A percentile compares a stretch with the other conserved stretches of the same genome.
phyloP scores from a whole-genome alignment of 106 monocot genomes.

The Dactylorhiza incarnata region DNA sequence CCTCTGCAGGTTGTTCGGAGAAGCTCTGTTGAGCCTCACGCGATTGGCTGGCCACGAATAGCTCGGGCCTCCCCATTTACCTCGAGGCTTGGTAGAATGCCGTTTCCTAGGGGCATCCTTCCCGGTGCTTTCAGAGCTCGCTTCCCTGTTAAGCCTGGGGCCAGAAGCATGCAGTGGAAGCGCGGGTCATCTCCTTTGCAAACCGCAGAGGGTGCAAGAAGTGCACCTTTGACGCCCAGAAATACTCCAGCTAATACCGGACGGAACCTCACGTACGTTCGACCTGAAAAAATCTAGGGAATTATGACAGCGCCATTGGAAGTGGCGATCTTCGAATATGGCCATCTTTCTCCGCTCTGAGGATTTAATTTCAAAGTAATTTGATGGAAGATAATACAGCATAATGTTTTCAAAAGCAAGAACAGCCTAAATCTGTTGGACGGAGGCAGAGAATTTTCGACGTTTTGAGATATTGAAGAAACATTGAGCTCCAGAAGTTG shows the following conservation, averaged over 20 bases:
- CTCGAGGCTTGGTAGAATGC: conserved; percentile 36
- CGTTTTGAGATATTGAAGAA: background rate
- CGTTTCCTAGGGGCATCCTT: conserved; percentile 46
- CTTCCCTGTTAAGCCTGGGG: conserved; percentile 53
- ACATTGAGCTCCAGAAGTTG: background rate
- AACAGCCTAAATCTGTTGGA: too few relatives aligned
- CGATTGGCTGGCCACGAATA: conserved; percentile 44
- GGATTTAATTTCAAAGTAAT: background rate
- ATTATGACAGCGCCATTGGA: background rate
- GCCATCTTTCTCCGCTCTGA: background rate
- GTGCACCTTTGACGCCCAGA: conserved; percentile 5
- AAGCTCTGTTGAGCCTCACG: conserved; percentile 39
- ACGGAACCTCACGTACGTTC: conserved; percentile 73
- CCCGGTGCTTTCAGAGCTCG: conserved; percentile 43
- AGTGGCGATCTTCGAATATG: background rate
- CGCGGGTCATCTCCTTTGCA: conserved; percentile 34
- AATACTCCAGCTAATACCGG: conserved; percentile 8
- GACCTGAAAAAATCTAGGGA: conserved; percentile 40
- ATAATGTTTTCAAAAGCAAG: too few relatives aligned
- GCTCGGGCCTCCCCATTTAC: conserved; percentile 33
- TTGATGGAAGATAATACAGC: background rate
- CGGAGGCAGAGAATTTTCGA: background rate
- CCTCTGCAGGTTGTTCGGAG: conserved; percentile 50
- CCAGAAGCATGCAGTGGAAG: conserved; percentile 90
- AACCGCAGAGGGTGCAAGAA: conserved; percentile 17